Conservation (phyloP, 2,329 filamentous ascomycete genomes). For the Trichoderma citrinoviride region DNA sequence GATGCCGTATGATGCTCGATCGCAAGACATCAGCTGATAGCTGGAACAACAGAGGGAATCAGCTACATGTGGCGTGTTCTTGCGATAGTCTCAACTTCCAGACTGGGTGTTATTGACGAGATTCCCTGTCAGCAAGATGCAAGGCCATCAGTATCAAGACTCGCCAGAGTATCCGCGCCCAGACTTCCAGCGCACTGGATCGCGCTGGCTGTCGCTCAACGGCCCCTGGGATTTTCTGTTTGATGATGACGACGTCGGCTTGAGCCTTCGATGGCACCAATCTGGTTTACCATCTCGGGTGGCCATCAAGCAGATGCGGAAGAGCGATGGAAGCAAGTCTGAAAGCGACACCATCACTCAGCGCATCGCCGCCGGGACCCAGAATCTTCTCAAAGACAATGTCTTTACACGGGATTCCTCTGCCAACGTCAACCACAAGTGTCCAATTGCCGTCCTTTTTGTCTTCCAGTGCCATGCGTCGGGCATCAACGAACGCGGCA, state of each 20-base stretch:
- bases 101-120: not conserved
- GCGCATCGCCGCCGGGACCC: constrained; percentile 49
- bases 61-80: too few species aligned
- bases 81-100: not conserved
- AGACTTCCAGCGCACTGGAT: constrained; percentile 56
- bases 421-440: constrained; percentile 39
- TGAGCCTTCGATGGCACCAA: constrained; percentile 52
- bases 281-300: constrained; percentile 47
- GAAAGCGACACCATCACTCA: constrained; percentile 37
- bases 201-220: constrained; percentile 60
- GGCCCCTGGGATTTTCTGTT: constrained; percentile 64
- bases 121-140: not conserved
- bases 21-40: not conserved
- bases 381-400: constrained; percentile 48
- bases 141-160: not conserved
- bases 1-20: not conserved
- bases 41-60: too few species aligned
- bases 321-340: constrained; percentile 36
- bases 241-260: constrained; percentile 61
- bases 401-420: constrained; percentile 33
- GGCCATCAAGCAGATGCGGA: constrained; percentile 28
- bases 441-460: constrained; percentile 60
- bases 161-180: constrained; percentile 55
- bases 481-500: constrained; percentile 58
- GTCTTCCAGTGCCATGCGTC: constrained; percentile 64